These are phyloP conservation scores for Sordariomycetes sp. DNA, from an alignment of 2,329 filamentous ascomycete genomes.

Conservation along the genomic window DNA sequence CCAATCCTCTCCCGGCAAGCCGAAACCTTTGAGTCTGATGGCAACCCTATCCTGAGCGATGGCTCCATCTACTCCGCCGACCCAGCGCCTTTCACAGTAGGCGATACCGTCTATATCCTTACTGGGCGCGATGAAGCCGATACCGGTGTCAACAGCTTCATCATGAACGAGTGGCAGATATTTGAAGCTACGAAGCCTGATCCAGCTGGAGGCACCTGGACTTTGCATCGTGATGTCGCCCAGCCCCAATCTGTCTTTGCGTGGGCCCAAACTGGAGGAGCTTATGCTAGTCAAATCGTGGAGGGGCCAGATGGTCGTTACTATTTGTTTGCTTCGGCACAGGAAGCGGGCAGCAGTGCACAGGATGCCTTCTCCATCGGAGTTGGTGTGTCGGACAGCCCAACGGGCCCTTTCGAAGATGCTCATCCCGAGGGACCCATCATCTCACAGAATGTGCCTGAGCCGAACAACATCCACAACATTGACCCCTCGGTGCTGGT, in stretches of 20 bases:
- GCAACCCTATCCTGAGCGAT: constrained; percentile 26
- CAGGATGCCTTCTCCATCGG: constrained; percentile 26
- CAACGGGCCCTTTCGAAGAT: constrained; percentile 23
- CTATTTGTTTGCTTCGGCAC: constrained; percentile 26
- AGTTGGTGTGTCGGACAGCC: constrained; percentile 22
- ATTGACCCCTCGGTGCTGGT: constrained; percentile 28
- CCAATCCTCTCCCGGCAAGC: neutral
- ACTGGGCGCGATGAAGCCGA: constrained; percentile 22
- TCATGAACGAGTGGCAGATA: constrained; percentile 27
- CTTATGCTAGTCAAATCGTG: constrained; percentile 26
- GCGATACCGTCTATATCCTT: constrained; percentile 25
- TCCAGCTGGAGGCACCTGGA: constrained; percentile 21
- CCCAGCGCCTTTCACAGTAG: constrained; percentile 25
- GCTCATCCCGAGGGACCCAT: constrained; percentile 23
- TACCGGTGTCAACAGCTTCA: constrained; percentile 17
- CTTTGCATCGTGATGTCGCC: constrained; percentile 18
- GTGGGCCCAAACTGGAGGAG: constrained; percentile 22
- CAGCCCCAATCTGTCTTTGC: constrained; percentile 20
- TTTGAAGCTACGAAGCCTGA: constrained; percentile 17
- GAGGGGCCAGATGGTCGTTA: constrained; percentile 21
- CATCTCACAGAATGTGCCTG: constrained; percentile 21
- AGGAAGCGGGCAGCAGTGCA: constrained; percentile 14
- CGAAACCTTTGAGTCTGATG: constrained; percentile 15
- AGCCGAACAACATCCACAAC: constrained; percentile 25
- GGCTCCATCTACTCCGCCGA: constrained; percentile 27